A percentile compares a stretch with the other conserved stretches of the same genome.
These are phyloP conservation scores for Chrysosporium keratinophilum DNA, from an alignment of 2,329 filamentous ascomycete species.

Conservation along the genomic window DNA sequence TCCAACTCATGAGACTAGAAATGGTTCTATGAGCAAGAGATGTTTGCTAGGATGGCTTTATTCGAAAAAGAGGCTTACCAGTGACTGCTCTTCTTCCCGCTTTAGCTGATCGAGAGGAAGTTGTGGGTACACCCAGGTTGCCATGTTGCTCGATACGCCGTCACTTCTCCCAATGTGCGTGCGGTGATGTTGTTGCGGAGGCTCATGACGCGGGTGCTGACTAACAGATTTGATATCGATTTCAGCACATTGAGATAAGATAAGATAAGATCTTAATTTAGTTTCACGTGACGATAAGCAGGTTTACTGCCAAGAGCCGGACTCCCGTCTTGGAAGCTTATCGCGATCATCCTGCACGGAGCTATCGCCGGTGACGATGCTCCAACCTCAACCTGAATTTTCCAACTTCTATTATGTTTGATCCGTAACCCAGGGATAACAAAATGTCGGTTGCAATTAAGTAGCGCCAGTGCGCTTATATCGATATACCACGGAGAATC, in stretches of 20 bases:
- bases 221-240: neutral
- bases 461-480: conserved; percentile 2
- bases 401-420: neutral
- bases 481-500: neutral
- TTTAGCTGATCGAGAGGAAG: conserved; percentile 43
- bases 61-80: conserved; percentile 30
- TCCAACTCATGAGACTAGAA: conserved; percentile 48
- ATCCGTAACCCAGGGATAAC: neutral
- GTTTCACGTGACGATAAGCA: neutral
- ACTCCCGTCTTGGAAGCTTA: conserved; percentile 4
- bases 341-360: neutral
- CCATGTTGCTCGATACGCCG: conserved; percentile 36
- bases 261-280: conserved; percentile 3
- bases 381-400: neutral
- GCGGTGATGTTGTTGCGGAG: too few species aligned
- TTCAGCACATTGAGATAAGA: neutral
- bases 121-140: conserved; percentile 52
- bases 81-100: conserved; percentile 43
- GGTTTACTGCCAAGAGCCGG: conserved; percentile 5
- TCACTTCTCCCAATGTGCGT: too few species aligned
- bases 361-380: neutral
- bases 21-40: neutral
- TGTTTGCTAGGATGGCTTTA: neutral
- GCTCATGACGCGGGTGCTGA: neutral
- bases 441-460: neutral